Evolutionary conservation across 164 flowering plant species (phyloP).

Genomic region (Macadamia integrifolia): DNA sequence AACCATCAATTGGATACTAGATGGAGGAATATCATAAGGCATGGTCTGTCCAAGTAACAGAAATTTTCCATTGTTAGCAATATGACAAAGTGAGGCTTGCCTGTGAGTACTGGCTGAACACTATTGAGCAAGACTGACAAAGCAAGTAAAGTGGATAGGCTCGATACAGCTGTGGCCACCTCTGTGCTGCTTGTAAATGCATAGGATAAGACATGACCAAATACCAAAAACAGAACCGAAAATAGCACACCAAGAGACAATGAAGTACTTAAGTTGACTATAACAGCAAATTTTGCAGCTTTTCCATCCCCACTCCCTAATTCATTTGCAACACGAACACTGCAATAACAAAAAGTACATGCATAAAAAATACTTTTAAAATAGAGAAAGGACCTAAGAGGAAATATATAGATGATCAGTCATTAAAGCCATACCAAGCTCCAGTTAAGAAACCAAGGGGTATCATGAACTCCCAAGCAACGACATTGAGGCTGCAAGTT

Average conservation of each 20-base stretch:
- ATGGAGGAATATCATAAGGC: too few species aligned
- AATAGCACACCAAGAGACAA: slow-evolving; percentile 18
- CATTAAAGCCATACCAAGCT: slow-evolving; percentile 20
- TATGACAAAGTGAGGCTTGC: slow-evolving; percentile 9
- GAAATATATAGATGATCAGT: not conserved
- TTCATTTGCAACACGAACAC: slow-evolving; percentile 39
- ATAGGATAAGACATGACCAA: slow-evolving; percentile 22
- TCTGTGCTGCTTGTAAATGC: slow-evolving; percentile 23
- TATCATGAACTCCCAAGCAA: slow-evolving; percentile 30
- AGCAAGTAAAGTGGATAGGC: slow-evolving; percentile 27
- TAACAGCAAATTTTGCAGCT: slow-evolving; percentile 31
- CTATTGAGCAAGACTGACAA: slow-evolving; percentile 31
- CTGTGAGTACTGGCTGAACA: slow-evolving; percentile 31
- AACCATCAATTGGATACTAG: too few species aligned
- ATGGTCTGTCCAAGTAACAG: too few species aligned
- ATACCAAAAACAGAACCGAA: slow-evolving; percentile 17
- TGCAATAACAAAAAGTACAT: not conserved
- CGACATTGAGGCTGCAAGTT: slow-evolving; percentile 33
- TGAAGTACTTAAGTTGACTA: slow-evolving; percentile 23
- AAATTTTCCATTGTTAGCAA: too few species aligned
- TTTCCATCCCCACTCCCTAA: slow-evolving; percentile 29
- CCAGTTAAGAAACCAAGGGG: slow-evolving; percentile 35
- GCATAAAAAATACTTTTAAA: not conserved
- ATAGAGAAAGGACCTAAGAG: not conserved
- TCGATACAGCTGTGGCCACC: slow-evolving; percentile 26